Evolutionary conservation across 2,329 filamentous ascomycete genomes (phyloP).

Genomic region (Penicillium glabrum): DNA sequence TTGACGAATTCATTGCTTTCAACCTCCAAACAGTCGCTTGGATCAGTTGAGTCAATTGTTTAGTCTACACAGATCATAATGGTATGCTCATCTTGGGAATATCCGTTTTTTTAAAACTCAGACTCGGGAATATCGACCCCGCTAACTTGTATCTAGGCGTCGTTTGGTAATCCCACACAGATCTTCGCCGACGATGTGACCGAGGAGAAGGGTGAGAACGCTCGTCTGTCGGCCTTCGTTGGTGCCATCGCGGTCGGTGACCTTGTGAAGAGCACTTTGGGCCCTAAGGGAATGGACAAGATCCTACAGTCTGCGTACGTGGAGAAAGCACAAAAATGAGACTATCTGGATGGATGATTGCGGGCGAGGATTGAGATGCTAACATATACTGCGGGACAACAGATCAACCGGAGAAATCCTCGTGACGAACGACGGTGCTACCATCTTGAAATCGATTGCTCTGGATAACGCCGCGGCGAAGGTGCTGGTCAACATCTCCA

Average conservation of each 20-base stretch:
- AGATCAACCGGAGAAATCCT: constrained; percentile 95
- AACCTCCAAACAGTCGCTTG: constrained; percentile 14
- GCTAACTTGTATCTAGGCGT: constrained; percentile 26
- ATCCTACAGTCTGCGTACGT: constrained; percentile 91
- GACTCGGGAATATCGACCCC: background rate
- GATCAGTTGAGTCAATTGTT: constrained; percentile 22
- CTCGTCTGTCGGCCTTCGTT: constrained; percentile 95
- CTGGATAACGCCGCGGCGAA: constrained; percentile 98
- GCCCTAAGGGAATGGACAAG: constrained; percentile 99
- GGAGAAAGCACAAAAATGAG: background rate
- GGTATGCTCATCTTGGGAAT: constrained; percentile 19
- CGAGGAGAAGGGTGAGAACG: constrained; percentile 99
- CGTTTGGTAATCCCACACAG: constrained; percentile 75
- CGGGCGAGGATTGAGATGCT: constrained; percentile 17
- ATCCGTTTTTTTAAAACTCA: background rate
- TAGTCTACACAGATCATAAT: constrained; percentile 28
- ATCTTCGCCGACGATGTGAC: constrained; percentile 97
- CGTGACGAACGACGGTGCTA: constrained; percentile 98
- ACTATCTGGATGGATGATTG: constrained; percentile 9
- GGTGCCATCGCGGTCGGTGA: constrained; percentile 97
- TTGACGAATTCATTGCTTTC: constrained; percentile 22
- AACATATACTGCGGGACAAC: constrained; percentile 6
- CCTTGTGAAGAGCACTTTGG: constrained; percentile 93
- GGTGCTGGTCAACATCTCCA: constrained; percentile 98
- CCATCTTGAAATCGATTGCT: constrained; percentile 96